Conservation (phyloP, 2,329 filamentous ascomycete genomes). For the Pseudomassariella vexata region DNA sequence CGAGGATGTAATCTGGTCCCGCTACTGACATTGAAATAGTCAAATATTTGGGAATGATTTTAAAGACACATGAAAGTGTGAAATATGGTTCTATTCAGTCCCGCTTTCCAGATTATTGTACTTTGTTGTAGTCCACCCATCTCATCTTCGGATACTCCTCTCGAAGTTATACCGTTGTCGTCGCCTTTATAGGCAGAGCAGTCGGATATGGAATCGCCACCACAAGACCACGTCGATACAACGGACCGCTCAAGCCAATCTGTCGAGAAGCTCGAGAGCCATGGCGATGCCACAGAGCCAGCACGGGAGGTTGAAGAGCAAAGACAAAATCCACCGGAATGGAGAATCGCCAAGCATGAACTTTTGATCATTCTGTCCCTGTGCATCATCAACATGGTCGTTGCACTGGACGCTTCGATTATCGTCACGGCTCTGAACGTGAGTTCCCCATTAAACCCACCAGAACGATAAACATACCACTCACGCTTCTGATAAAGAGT, state of each 20-base stretch:
- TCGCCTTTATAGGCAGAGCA: no score
- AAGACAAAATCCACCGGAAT: conserved; percentile 11
- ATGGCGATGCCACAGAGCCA: background rate
- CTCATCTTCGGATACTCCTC: no score
- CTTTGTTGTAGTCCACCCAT: no score
- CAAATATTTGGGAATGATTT: no score
- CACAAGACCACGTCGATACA: no score
- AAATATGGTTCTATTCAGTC: no score
- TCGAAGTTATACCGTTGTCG: no score
- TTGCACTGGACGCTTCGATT: conserved; percentile 9
- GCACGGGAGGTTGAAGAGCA: conserved; percentile 1
- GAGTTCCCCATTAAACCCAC: background rate
- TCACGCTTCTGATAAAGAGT: background rate
- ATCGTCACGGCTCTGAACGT: conserved; percentile 9
- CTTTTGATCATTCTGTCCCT: conserved; percentile 7
- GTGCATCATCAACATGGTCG: conserved; percentile 9
- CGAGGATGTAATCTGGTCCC: no score
- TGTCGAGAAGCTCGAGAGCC: background rate
- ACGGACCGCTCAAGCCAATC: background rate
- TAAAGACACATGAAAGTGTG: no score
- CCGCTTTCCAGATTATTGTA: no score
- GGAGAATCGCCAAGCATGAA: conserved; percentile 8
- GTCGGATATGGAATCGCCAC: no score
- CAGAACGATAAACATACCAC: background rate
- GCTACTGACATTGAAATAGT: no score